These are phyloP conservation scores for Zygnema cylindricum DNA, from an alignment of 139 green algal species.

Conservation along the genomic window DNA sequence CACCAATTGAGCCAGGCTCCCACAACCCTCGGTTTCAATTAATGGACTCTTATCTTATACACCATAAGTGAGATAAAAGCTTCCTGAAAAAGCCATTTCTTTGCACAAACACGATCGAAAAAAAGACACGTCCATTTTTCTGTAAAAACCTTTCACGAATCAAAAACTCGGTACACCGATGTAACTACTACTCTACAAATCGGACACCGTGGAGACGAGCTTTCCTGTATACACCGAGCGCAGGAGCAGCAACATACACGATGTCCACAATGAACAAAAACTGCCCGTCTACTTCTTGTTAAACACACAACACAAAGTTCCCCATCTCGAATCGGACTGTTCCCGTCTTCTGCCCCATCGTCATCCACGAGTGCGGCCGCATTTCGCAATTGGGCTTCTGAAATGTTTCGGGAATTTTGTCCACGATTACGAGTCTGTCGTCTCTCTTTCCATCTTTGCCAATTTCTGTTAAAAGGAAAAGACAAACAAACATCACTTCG, in stretches of 20 bases:
- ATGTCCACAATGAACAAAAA: slow-evolving; percentile 51
- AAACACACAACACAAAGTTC: slow-evolving; percentile 48
- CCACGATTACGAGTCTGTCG: neutral
- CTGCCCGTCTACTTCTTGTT: neutral
- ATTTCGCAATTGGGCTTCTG: neutral
- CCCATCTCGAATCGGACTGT: slow-evolving; percentile 1
- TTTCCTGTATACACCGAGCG: slow-evolving; percentile 27
- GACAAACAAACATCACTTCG: no score
- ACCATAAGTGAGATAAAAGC: no score
- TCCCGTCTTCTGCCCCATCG: neutral
- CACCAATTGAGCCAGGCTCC: no score
- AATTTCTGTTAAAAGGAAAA: neutral
- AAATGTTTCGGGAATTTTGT: neutral
- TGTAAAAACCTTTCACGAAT: slow-evolving; percentile 28
- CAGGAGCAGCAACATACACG: slow-evolving; percentile 36
- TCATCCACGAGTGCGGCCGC: slow-evolving; percentile 10
- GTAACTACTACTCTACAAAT: slow-evolving; percentile 25
- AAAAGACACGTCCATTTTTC: neutral
- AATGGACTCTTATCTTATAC: no score
- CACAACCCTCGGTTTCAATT: no score
- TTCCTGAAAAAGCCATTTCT: no score
- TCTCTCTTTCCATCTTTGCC: neutral
- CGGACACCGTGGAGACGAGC: neutral
- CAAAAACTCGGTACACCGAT: slow-evolving; percentile 34
- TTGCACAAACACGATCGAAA: no score